Percentiles rank a stretch among this genome's conserved stretches.
phyloP scores from a whole-genome alignment of 2,329 filamentous ascomycete species.

The Arthrobotrys entomopaga region DNA sequence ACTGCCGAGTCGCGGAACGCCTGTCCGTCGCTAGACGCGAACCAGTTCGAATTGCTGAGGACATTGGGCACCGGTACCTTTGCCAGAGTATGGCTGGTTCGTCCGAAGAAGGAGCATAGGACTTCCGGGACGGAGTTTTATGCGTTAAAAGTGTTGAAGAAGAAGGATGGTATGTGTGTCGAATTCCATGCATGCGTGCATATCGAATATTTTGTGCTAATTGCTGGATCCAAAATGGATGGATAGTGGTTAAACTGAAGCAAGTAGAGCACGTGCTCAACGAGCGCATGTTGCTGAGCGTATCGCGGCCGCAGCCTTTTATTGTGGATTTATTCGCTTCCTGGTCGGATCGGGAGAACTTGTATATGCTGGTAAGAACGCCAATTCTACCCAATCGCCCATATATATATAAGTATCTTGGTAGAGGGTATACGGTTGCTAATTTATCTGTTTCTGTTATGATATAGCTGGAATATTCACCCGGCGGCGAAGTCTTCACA shows the following conservation, averaged over 20 bases:
- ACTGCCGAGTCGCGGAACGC: conserved; percentile 58
- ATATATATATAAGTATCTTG: not conserved
- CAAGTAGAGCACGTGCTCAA: conserved; percentile 88
- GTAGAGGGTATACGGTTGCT: not conserved
- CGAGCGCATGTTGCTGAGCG: conserved; percentile 79
- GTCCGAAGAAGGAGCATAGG: conserved; percentile 67
- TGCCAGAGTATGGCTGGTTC: conserved; percentile 81
- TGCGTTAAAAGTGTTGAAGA: conserved; percentile 60
- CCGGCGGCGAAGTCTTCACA: conserved; percentile 80
- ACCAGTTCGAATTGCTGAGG: conserved; percentile 78
- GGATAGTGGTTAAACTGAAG: conserved; percentile 78
- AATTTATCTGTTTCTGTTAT: not conserved
- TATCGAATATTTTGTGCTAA: conserved; percentile 37
- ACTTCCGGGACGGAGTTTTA: conserved; percentile 58
- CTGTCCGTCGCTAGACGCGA: conserved; percentile 62
- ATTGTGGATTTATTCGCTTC: conserved; percentile 81
- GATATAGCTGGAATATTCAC: conserved; percentile 58
- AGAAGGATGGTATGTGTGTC: conserved; percentile 65
- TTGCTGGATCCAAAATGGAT: conserved; percentile 35
- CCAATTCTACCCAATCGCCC: not conserved
- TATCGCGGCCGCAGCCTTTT: conserved; percentile 82
- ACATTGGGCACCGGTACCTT: conserved; percentile 81
- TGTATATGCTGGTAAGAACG: conserved; percentile 77
- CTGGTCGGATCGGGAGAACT: conserved; percentile 80
- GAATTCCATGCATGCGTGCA: not conserved